phyloP scores from a whole-genome alignment of 1,284 basidiomycete species.

The Hymenochaete sp. region DNA sequence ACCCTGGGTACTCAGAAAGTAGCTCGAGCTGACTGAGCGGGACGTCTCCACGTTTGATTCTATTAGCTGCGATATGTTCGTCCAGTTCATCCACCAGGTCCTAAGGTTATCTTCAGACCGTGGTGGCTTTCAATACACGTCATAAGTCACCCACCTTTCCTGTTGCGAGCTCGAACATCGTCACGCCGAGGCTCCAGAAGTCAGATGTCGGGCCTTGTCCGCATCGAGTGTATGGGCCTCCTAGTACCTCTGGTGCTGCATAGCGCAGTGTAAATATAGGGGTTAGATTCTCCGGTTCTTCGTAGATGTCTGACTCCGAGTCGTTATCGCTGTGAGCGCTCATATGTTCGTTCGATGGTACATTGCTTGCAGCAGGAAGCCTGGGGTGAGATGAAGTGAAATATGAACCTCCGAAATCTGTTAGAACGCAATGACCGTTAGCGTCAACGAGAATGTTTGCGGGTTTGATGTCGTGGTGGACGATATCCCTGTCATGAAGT shows the following conservation, averaged over 20 bases:
- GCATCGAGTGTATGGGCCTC: not conserved
- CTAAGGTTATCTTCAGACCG: not conserved
- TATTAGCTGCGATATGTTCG: constrained; percentile 4
- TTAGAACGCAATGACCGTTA: constrained; percentile 11
- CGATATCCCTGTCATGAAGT: constrained; percentile 11
- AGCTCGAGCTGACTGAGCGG: constrained; percentile 8
- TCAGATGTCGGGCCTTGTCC: not conserved
- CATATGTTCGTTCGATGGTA: not conserved
- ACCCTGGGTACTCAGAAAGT: constrained; percentile 6
- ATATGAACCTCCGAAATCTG: constrained; percentile 11
- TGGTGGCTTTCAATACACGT: not conserved
- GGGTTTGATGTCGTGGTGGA: constrained; percentile 13
- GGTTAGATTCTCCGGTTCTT: not conserved
- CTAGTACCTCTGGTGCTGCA: constrained; percentile 10
- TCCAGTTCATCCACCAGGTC: constrained; percentile 11
- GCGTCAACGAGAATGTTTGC: constrained; percentile 13
- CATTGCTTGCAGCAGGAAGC: not conserved
- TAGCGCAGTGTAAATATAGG: constrained; percentile 13
- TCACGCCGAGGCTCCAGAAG: constrained; percentile 11
- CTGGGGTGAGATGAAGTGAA: not conserved
- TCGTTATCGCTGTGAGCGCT: not conserved
- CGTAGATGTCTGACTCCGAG: too few relatives aligned
- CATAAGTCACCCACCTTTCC: constrained; percentile 1
- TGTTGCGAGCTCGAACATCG: constrained; percentile 12
- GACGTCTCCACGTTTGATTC: constrained; percentile 1